phyloP scores from a whole-genome alignment of 805 yeast genomes.

The Saccharomycopsis capsularis region DNA sequence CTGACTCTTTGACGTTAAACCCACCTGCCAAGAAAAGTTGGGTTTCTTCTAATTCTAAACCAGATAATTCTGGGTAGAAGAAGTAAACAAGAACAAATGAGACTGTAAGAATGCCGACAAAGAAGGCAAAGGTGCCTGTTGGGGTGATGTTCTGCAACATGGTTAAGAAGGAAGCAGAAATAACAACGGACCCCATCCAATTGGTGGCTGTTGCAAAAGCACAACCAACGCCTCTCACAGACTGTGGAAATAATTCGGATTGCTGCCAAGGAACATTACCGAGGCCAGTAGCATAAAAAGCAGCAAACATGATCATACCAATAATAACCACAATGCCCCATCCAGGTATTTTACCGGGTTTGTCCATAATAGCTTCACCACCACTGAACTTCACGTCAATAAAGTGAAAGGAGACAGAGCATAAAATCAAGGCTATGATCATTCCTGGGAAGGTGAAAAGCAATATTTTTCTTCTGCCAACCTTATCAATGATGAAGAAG shows the following conservation, averaged over 20 bases:
- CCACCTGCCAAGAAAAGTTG: slow-evolving; percentile 76
- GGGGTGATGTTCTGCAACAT: slow-evolving; percentile 92
- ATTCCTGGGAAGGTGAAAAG: slow-evolving; percentile 79
- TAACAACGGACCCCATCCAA: slow-evolving; percentile 91
- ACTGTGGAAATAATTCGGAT: slow-evolving; percentile 88
- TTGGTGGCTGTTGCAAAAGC: slow-evolving; percentile 88
- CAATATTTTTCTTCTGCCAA: slow-evolving; percentile 82
- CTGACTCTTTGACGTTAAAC: slow-evolving; percentile 68
- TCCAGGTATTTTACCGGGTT: slow-evolving; percentile 46
- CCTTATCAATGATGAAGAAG: slow-evolving; percentile 73
- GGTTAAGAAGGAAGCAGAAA: slow-evolving; percentile 87
- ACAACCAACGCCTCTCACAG: slow-evolving; percentile 86
- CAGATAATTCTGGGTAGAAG: slow-evolving; percentile 88
- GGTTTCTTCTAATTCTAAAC: slow-evolving; percentile 86
- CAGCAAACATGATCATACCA: slow-evolving; percentile 8
- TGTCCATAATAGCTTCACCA: slow-evolving; percentile 33
- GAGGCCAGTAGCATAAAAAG: slow-evolving; percentile 52
- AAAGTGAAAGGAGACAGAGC: slow-evolving; percentile 92
- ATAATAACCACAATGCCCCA: slow-evolving; percentile 82
- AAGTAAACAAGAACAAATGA: slow-evolving; percentile 71
- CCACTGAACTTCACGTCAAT: slow-evolving; percentile 56
- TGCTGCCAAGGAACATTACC: slow-evolving; percentile 99
- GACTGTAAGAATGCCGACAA: slow-evolving; percentile 71
- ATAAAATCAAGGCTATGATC: slow-evolving; percentile 65
- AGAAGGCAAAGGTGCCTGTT: slow-evolving; percentile 86